phyloP scores from a whole-genome alignment of 1,284 basidiomycete genomes.

The Pascua guehoae region DNA sequence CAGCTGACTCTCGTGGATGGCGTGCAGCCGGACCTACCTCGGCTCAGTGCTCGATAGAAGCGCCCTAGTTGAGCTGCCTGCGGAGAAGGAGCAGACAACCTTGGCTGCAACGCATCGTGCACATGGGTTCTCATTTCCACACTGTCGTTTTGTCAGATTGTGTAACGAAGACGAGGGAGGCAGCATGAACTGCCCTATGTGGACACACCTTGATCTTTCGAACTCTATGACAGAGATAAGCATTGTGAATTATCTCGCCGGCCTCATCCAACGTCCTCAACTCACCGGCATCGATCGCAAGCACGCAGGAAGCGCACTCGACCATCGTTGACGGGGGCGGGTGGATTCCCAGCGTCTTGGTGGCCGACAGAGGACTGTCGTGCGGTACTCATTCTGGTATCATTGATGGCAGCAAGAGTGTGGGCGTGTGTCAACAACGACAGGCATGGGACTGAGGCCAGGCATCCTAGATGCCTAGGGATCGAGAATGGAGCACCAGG shows the following conservation, averaged over 20 bases:
- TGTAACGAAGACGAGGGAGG: too few relatives aligned
- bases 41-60: conserved; percentile 8
- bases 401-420: too few relatives aligned
- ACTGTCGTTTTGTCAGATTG: background rate
- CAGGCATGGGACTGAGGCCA: too few relatives aligned
- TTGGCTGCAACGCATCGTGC: conserved; percentile 12
- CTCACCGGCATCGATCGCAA: conserved; percentile 16
- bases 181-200: too few relatives aligned
- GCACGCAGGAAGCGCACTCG: conserved; percentile 16
- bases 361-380: too few relatives aligned
- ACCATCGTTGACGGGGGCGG: background rate
- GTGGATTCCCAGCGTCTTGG: too few relatives aligned
- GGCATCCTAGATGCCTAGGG: too few relatives aligned
- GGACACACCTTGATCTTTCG: conserved; percentile 14
- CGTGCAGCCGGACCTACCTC: background rate
- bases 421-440: too few relatives aligned
- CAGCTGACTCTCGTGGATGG: too few relatives aligned
- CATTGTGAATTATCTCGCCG: too few relatives aligned
- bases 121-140: conserved; percentile 15
- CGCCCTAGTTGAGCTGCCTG: conserved; percentile 1
- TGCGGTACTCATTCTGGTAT: too few relatives aligned
- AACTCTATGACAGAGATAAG: background rate
- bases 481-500: too few relatives aligned
- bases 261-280: background rate
- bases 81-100: conserved; percentile 9